phyloP scores from a whole-genome alignment of 371 early-diverging fungal species.

The Scutellospora calospora region DNA sequence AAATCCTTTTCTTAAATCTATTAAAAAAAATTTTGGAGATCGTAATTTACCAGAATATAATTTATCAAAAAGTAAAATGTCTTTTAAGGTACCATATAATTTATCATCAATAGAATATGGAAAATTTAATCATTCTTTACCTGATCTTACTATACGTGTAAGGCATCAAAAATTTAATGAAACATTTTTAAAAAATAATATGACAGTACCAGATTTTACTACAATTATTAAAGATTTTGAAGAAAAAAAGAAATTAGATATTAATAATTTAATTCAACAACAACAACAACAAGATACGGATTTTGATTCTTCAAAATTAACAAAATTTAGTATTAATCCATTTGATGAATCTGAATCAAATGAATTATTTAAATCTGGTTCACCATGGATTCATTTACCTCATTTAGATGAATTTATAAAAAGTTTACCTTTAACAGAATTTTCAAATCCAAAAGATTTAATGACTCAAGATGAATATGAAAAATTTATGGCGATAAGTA shows the following conservation, averaged over 20 bases:
- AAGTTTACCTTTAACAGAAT: slow-evolving; percentile 30
- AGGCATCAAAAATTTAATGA: slow-evolving; percentile 19
- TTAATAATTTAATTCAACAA: too few species aligned
- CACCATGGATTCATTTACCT: slow-evolving; percentile 42
- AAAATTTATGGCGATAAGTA: background rate
- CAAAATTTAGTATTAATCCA: slow-evolving; percentile 40
- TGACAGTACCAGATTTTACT: slow-evolving; percentile 29
- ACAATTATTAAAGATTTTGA: background rate
- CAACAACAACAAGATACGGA: background rate
- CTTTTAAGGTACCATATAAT: slow-evolving; percentile 28
- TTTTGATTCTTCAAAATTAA: slow-evolving; percentile 1
- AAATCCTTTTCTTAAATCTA: background rate
- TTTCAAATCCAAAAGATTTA: slow-evolving; percentile 33
- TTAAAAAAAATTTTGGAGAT: slow-evolving; percentile 8
- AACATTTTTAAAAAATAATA: slow-evolving; percentile 11
- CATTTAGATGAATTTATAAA: slow-evolving; percentile 34
- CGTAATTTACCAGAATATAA: slow-evolving; percentile 29
- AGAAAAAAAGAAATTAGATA: background rate
- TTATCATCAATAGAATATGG: slow-evolving; percentile 14
- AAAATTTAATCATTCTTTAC: slow-evolving; percentile 21
- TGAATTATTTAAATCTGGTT: slow-evolving; percentile 41
- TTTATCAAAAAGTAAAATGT: slow-evolving; percentile 24
- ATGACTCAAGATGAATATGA: slow-evolving; percentile 41
- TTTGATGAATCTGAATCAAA: slow-evolving; percentile 40
- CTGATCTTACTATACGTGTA: slow-evolving; percentile 24